phyloP scores from a whole-genome alignment of 2,329 filamentous ascomycete genomes.

The Lecanoromycetidae sp. region DNA sequence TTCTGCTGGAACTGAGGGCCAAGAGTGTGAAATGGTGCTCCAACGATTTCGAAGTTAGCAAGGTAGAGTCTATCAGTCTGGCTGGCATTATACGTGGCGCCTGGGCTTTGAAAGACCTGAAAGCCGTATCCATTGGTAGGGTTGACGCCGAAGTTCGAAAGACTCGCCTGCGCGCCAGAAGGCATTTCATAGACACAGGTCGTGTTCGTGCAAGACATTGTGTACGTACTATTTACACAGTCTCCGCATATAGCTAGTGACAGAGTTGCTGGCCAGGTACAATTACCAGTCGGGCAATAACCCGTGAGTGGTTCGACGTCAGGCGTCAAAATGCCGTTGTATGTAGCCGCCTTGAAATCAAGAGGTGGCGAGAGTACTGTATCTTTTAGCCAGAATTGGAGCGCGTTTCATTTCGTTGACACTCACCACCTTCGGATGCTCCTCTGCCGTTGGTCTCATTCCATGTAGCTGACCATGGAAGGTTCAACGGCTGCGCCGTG shows the following conservation, averaged over 20 bases:
- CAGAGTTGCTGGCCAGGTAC: constrained; percentile 13
- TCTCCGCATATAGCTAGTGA: constrained; percentile 12
- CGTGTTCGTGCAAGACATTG: not conserved
- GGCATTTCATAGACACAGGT: constrained; percentile 1
- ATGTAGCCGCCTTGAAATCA: constrained; percentile 1
- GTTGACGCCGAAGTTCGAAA: too few relatives aligned
- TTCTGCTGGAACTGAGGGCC: too few relatives aligned
- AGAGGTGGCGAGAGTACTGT: not conserved
- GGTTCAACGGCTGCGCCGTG: not conserved
- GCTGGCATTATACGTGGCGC: constrained; percentile 1
- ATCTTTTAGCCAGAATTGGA: not conserved
- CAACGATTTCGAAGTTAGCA: constrained; percentile 13
- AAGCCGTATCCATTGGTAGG: not conserved
- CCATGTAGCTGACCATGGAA: not conserved
- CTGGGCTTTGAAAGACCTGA: not conserved
- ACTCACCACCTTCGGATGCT: not conserved
- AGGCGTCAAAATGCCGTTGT: constrained; percentile 2
- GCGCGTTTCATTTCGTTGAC: not conserved
- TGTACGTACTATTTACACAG: not conserved
- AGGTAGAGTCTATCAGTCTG: constrained; percentile 4
- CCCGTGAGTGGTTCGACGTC: not conserved
- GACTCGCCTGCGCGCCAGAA: too few relatives aligned
- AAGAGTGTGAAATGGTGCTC: not conserved
- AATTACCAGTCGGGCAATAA: constrained; percentile 13
- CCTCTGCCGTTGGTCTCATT: not conserved